These are phyloP conservation scores for Coemansia sp. DNA, from an alignment of 192 early-diverging fungal species.

Conservation along the genomic window DNA sequence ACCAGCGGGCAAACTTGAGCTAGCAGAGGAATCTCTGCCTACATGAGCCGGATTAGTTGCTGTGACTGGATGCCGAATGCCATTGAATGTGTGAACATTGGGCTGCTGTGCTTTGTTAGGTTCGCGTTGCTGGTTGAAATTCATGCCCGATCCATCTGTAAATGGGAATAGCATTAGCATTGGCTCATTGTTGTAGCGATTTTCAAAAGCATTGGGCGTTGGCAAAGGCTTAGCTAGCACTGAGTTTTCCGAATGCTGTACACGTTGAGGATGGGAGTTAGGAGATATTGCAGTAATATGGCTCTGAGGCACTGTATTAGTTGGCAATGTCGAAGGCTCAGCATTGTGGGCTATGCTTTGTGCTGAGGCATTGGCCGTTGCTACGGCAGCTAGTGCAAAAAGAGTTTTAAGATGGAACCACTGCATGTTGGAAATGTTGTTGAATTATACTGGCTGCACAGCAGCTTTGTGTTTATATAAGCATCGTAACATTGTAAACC, in stretches of 20 bases:
- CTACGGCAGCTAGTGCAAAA: not conserved
- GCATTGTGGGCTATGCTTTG: not conserved
- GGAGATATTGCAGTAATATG: not conserved
- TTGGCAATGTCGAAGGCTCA: not conserved
- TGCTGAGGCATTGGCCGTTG: not conserved
- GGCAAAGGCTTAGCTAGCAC: not conserved
- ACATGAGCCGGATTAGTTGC: not conserved
- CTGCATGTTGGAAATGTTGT: not conserved
- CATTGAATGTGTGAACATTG: not conserved
- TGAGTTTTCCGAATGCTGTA: not conserved
- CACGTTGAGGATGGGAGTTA: not conserved
- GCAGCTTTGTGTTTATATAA: not conserved
- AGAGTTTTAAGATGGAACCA: not conserved
- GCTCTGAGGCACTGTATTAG: not conserved
- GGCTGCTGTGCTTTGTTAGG: not conserved
- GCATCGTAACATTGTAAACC: too few species aligned
- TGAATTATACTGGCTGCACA: not conserved
- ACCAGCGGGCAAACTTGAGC: not conserved
- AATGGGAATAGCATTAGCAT: conserved; percentile 3
- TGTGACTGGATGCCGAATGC: not conserved
- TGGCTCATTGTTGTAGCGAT: not conserved
- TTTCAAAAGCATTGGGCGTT: not conserved
- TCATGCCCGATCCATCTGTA: not conserved
- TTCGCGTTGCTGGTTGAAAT: not conserved
- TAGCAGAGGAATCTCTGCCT: not conserved